Evolutionary conservation across 2,329 filamentous ascomycete genomes (phyloP).

Genomic region (Fonsecaea nubica): DNA sequence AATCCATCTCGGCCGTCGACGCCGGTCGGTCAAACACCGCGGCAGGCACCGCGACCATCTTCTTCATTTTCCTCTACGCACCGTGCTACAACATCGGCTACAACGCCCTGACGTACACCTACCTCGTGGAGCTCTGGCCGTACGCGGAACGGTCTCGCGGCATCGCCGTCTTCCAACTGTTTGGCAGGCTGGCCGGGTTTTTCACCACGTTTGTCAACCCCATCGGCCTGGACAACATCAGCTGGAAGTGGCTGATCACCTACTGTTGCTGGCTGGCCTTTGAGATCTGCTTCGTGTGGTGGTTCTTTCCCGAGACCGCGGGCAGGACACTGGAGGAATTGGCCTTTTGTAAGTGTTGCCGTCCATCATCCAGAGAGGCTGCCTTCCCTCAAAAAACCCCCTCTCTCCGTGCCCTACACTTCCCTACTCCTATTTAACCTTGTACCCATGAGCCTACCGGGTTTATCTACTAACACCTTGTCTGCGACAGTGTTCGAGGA

Average conservation of each 20-base stretch:
- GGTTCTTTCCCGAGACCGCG: constrained; percentile 55
- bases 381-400: too few species aligned
- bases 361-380: too few species aligned
- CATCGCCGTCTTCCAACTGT: constrained; percentile 64
- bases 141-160: constrained; percentile 64
- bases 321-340: constrained; percentile 54
- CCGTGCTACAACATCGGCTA: constrained; percentile 54
- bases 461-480: background rate
- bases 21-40: constrained; percentile 46
- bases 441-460: background rate
- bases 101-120: constrained; percentile 70
- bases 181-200: constrained; percentile 58
- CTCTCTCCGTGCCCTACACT: background rate
- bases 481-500: constrained; percentile 48
- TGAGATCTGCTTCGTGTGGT: constrained; percentile 53
- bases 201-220: constrained; percentile 58
- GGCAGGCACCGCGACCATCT: constrained; percentile 52
- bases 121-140: constrained; percentile 66
- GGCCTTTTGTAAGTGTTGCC: constrained; percentile 47
- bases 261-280: constrained; percentile 53
- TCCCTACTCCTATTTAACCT: background rate
- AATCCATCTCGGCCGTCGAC: constrained; percentile 46
- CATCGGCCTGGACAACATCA: constrained; percentile 51
- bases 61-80: constrained; percentile 62
- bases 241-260: constrained; percentile 54